These are phyloP conservation scores for Coprinopsis sp. DNA, from an alignment of 768 basidiomycete genomes.

Conservation along the genomic window DNA sequence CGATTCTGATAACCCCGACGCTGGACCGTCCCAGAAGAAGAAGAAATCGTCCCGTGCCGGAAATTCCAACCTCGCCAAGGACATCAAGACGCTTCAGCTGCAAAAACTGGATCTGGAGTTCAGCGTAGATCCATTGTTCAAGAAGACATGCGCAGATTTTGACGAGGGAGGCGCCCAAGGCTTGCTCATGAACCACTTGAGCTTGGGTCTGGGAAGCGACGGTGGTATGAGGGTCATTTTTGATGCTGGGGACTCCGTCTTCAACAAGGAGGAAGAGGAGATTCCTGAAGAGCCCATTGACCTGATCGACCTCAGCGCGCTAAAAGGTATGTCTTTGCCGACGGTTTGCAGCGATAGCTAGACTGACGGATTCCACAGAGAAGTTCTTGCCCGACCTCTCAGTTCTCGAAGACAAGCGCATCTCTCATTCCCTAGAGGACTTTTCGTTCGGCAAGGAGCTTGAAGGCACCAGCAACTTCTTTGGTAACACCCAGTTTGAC, in stretches of 20 bases:
- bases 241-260: slow-evolving; percentile 89
- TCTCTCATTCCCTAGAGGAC: slow-evolving; percentile 73
- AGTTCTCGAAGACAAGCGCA: slow-evolving; percentile 60
- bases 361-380: slow-evolving; percentile 30
- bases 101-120: slow-evolving; percentile 97
- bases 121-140: slow-evolving; percentile 93
- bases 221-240: slow-evolving; percentile 89
- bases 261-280: slow-evolving; percentile 79
- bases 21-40: slow-evolving; percentile 59
- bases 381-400: slow-evolving; percentile 72
- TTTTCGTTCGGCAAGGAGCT: slow-evolving; percentile 78
- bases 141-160: slow-evolving; percentile 96
- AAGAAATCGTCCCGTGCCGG: slow-evolving; percentile 64
- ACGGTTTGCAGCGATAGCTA: not conserved
- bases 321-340: slow-evolving; percentile 44
- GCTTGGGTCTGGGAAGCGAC: slow-evolving; percentile 70
- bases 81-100: slow-evolving; percentile 69
- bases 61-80: slow-evolving; percentile 84
- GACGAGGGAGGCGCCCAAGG: slow-evolving; percentile 98
- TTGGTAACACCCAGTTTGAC: slow-evolving; percentile 49
- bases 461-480: slow-evolving; percentile 50
- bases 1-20: slow-evolving; percentile 64
- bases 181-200: slow-evolving; percentile 93
- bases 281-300: slow-evolving; percentile 67
- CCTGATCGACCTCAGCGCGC: slow-evolving; percentile 56